Base-by-base conservation (phyloP, 495 filamentous ascomycete genomes). In the Xylaria flabelliformis region DNA sequence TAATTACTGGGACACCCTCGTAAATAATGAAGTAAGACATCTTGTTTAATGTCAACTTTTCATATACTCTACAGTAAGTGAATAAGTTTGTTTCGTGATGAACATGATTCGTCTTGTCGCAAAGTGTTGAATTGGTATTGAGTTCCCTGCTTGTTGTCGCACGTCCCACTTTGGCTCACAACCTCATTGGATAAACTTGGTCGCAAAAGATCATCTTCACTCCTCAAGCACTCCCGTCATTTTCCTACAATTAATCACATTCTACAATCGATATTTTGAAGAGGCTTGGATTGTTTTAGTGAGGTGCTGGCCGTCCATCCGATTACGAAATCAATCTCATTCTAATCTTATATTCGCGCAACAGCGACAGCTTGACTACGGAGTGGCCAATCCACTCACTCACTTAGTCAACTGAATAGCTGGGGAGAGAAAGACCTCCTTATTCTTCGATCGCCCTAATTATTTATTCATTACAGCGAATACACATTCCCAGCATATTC, bases 131-230 rank as follows among this genome's bases (percentile, higher is more conserved):
- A 34, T 66, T 17, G 29, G 46, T 53, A 19, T 24, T 15, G 3
- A 26, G n/a, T 44, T 12, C 3, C n/a, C n/a, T n/a, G n/a, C n/a
- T n/a, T 42, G 48, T 42, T 1, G n/a, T 67, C 46, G 50, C 29
- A 10, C 50, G 65, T 67, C 65, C 65, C 65, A 67, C 65, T 67
- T 44, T 21, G 15, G 9, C 65, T 42, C 21, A 32, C 48, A 56
- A 56, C 10, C 29, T 67, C 19, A 67, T 67, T 67, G 65, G 65
- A 67, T 56, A 17, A 67, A 42, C 21, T 42, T 41, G 8, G 8
- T 39, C 32, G 48, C 24, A 67, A 53, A 53, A 36, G 9, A 67
- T 67, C 64, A 0, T 64, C 39, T 64, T 42, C n/a, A 5, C 19
- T 19, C 3, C 19, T 64, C 10, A 32, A 29, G n/a, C 53, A 9